These are phyloP conservation scores for Yarrowia sp. DNA, from an alignment of 805 yeast genomes.

Conservation along the genomic window DNA sequence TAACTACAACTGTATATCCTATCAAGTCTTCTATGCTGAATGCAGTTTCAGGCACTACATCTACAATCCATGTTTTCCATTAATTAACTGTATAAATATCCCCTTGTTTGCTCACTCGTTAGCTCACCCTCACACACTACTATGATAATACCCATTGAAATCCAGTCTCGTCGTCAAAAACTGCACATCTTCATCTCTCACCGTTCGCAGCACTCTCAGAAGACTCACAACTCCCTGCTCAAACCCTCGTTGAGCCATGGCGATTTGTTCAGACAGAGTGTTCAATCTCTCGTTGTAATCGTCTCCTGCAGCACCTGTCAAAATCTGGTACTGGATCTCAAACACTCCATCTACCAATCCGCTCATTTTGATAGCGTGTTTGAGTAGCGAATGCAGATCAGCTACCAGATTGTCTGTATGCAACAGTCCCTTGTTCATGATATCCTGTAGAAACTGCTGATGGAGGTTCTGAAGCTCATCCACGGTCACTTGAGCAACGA, in stretches of 20 bases:
- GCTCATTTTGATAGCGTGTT: slow-evolving; percentile 46
- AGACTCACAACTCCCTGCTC: slow-evolving; percentile 44
- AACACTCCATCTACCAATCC: slow-evolving; percentile 44
- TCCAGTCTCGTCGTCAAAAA: slow-evolving; percentile 50
- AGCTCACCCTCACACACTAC: neutral
- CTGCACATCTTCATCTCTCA: slow-evolving; percentile 49
- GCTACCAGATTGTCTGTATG: slow-evolving; percentile 45
- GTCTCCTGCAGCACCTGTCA: slow-evolving; percentile 9
- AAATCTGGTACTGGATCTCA: slow-evolving; percentile 42
- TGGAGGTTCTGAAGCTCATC: slow-evolving; percentile 51
- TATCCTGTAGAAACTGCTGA: slow-evolving; percentile 46
- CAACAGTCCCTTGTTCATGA: slow-evolving; percentile 49
- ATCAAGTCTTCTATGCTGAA: too few species aligned
- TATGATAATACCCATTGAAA: slow-evolving; percentile 49
- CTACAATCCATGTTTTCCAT: too few species aligned
- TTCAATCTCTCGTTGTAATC: slow-evolving; percentile 41
- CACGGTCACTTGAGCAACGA: slow-evolving; percentile 46
- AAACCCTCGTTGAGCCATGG: slow-evolving; percentile 42
- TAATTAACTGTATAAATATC: too few species aligned
- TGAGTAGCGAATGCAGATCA: slow-evolving; percentile 49
- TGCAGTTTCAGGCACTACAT: too few species aligned
- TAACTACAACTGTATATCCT: too few species aligned
- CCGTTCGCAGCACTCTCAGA: slow-evolving; percentile 45
- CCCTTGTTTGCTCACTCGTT: too few species aligned
- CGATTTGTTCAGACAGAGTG: slow-evolving; percentile 41